A percentile compares a stretch with the other conserved stretches of the same genome.
Conservation (phyloP, 148 eudicot species). For the Simmondsia chinensis region DNA sequence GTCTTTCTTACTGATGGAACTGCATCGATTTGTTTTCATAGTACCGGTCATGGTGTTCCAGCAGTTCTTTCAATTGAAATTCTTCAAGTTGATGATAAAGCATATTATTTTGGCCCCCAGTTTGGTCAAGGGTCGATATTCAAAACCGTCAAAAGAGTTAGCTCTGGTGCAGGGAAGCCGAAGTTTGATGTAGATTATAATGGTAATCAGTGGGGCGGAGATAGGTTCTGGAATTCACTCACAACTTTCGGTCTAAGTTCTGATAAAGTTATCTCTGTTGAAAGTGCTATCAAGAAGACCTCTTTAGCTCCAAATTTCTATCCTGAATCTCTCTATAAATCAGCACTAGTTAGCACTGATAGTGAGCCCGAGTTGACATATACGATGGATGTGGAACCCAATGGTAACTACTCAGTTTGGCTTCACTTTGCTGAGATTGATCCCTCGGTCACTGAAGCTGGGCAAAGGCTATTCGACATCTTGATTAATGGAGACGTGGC, state of each 20-base stretch:
- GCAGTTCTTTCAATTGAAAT: constrained; percentile 81
- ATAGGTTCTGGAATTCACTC: constrained; percentile 77
- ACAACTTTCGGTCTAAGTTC: constrained; percentile 43
- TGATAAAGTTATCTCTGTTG: constrained; percentile 43
- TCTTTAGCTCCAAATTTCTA: constrained; percentile 78
- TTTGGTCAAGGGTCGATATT: constrained; percentile 67
- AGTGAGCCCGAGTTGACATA: constrained; percentile 50
- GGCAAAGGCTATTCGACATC: constrained; percentile 81
- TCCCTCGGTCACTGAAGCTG: constrained; percentile 53
- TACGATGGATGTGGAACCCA: constrained; percentile 86
- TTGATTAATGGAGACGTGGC: constrained; percentile 61
- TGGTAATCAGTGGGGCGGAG: constrained; percentile 91
- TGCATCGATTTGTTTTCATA: constrained; percentile 83
- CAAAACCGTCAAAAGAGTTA: constrained; percentile 58
- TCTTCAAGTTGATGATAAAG: constrained; percentile 70
- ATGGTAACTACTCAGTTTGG: constrained; percentile 88
- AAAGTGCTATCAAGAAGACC: constrained; percentile 33
- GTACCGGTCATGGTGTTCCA: constrained; percentile 99
- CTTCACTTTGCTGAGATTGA: constrained; percentile 96
- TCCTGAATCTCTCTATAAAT: constrained; percentile 76
- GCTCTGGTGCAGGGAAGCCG: constrained; percentile 49
- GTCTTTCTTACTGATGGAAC: constrained; percentile 59
- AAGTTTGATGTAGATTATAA: constrained; percentile 74
- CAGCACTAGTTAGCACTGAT: constrained; percentile 69
- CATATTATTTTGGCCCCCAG: constrained; percentile 59